phyloP scores from a whole-genome alignment of 805 yeast species.

The Metschnikowia shivogae region DNA sequence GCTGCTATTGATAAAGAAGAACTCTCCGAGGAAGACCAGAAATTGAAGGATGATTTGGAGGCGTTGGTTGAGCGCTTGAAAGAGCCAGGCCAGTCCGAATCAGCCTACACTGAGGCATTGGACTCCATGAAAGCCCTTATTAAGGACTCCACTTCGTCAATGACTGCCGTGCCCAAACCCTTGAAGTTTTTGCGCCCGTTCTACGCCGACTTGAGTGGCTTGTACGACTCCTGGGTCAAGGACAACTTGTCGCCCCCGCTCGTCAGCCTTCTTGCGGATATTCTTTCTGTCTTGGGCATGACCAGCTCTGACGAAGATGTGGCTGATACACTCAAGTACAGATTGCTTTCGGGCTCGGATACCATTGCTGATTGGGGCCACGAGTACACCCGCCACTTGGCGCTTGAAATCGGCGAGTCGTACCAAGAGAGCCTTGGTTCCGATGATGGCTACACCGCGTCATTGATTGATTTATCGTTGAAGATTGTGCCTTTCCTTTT shows the following conservation, averaged over 20 bases:
- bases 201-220: slow-evolving; percentile 60
- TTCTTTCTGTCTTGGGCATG: slow-evolving; percentile 91
- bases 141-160: slow-evolving; percentile 90
- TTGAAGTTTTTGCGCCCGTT: slow-evolving; percentile 90
- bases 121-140: slow-evolving; percentile 70
- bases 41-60: slow-evolving; percentile 82
- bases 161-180: slow-evolving; percentile 99
- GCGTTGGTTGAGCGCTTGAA: slow-evolving; percentile 74
- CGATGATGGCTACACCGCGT: slow-evolving; percentile 32
- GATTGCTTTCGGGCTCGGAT: slow-evolving; percentile 56
- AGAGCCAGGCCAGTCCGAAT: slow-evolving; percentile 43
- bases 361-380: slow-evolving; percentile 92
- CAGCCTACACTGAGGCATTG: slow-evolving; percentile 58
- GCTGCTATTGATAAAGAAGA: slow-evolving; percentile 61
- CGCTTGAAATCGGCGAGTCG: slow-evolving; percentile 90
- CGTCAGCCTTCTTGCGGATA: slow-evolving; percentile 70
- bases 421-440: slow-evolving; percentile 49
- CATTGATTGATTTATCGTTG: slow-evolving; percentile 61
- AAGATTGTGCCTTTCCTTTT: slow-evolving; percentile 85
- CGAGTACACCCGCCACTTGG: slow-evolving; percentile 93
- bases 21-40: slow-evolving; percentile 88
- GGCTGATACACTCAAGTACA: slow-evolving; percentile 73
- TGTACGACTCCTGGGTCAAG: slow-evolving; percentile 61
- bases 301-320: slow-evolving; percentile 81
- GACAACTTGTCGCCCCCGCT: slow-evolving; percentile 29